Evolutionary conservation across 2,329 filamentous ascomycete species (phyloP).

Genomic region (Emmonsia crescens): DNA sequence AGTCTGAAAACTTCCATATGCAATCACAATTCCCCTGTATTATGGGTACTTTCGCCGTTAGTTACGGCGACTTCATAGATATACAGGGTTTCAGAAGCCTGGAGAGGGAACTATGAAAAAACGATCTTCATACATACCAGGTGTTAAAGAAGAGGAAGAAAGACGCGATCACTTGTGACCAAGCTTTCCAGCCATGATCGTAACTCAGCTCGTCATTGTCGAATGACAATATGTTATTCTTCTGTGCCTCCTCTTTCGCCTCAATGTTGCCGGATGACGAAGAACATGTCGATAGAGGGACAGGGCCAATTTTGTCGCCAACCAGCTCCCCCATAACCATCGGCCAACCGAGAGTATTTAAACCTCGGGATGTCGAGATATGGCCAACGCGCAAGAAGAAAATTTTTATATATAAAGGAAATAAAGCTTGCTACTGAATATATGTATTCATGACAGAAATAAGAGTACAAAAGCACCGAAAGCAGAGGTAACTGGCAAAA

Average conservation of each 20-base stretch:
- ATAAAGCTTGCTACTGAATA: background rate
- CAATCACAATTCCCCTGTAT: slow-evolving; percentile 40
- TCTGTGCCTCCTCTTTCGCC: slow-evolving; percentile 2
- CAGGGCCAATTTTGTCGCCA: background rate
- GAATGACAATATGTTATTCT: slow-evolving; percentile 6
- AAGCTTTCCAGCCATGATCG: slow-evolving; percentile 23
- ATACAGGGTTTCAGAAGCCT: background rate
- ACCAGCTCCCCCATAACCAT: background rate
- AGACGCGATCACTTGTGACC: slow-evolving; percentile 37
- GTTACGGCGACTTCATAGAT: background rate
- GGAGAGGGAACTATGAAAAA: background rate
- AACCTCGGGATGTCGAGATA: background rate
- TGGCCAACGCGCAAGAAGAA: background rate
- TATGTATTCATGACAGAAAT: background rate
- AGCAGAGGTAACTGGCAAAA: background rate
- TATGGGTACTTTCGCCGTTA: background rate
- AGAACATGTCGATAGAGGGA: background rate
- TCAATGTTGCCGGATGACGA: slow-evolving; percentile 1
- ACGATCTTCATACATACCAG: slow-evolving; percentile 25
- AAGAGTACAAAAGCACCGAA: background rate
- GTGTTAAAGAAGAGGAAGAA: slow-evolving; percentile 41
- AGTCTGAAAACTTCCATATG: slow-evolving; percentile 44
- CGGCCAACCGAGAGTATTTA: background rate
- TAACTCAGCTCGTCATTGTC: slow-evolving; percentile 9
- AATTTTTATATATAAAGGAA: background rate